Evolutionary conservation across 805 yeast genomes (phyloP), one percentile per base, ranked within the genome.

Genomic region (Candida ulmi): DNA sequence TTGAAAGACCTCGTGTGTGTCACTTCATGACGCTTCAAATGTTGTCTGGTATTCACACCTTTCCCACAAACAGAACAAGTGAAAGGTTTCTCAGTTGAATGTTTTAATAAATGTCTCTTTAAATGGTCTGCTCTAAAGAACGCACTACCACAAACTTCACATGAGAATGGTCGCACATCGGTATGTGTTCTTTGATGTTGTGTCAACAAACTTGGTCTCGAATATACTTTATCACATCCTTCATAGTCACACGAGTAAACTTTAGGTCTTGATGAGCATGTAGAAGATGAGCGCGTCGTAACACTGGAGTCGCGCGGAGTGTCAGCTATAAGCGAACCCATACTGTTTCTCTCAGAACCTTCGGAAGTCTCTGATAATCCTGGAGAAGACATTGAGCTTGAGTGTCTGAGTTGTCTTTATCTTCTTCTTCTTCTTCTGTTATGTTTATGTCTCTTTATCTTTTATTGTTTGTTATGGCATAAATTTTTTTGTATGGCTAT

Each of bases 151-250:
- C 99, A 93, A 4, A 60, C 65, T 2, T 61, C 57, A 56, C 99
- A 93, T 33, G 52, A 52, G 55, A 78, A 91, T 0, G 95, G 95
- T 38, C 93, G 66, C 30, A 81, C 78, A 43, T 86, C 84, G 3
- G 84, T 73, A 53, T 93, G 99, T 0, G 84, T 61, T 30, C 91
- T 67, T 44, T 73, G 69, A 54, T 93, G 99, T 52, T 87, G 96
- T 27, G 81, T 85, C 37, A 93, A 65, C 11, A 88, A 67, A 2
- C 95, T 80, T 0, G 97, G 97, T 36, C 91, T 70, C 6, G 83
- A 66, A 52, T 88, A 91, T 1, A 84, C 73, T 58, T 88, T 91
- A 24, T 63, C 73, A 54, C 98, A 93, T 3, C 74, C 81, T 6
- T 68, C 72, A 43, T 67, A 72, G 16, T 70, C 73, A 58, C 98